These are phyloP conservation scores for Auricularia heimuer DNA, from an alignment of 768 basidiomycete species.

Conservation along the genomic window DNA sequence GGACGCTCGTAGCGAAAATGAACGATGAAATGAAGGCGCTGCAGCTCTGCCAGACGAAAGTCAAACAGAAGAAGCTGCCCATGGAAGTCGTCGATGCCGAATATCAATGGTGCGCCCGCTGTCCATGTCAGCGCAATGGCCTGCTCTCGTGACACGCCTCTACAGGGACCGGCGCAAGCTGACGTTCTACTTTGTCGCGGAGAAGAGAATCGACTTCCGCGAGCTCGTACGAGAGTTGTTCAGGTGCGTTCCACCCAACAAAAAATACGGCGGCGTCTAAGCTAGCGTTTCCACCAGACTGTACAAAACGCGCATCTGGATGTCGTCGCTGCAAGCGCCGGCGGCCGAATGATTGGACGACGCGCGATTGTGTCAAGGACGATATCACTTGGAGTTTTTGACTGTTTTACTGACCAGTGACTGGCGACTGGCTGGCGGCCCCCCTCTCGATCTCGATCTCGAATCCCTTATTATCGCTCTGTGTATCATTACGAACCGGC, in stretches of 20 bases:
- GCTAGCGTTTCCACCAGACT: slow-evolving; percentile 32
- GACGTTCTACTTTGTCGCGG: slow-evolving; percentile 96
- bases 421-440: neutral
- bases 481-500: slow-evolving; percentile 1
- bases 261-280: neutral
- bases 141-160: neutral
- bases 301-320: slow-evolving; percentile 95
- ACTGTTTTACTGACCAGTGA: too few relatives aligned
- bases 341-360: slow-evolving; percentile 1
- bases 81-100: slow-evolving; percentile 99
- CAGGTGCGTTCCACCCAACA: slow-evolving; percentile 40
- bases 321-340: slow-evolving; percentile 50
- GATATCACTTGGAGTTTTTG: neutral
- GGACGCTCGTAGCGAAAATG: slow-evolving; percentile 68
- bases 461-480: slow-evolving; percentile 4
- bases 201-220: slow-evolving; percentile 91
- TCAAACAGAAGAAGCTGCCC: slow-evolving; percentile 85
- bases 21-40: slow-evolving; percentile 91
- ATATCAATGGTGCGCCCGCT: slow-evolving; percentile 77
- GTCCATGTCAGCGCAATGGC: too few relatives aligned
- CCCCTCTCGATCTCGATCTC: neutral
- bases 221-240: slow-evolving; percentile 93
- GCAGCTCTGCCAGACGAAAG: slow-evolving; percentile 84
- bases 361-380: neutral
- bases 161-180: slow-evolving; percentile 92